Evolutionary conservation across 495 filamentous ascomycete genomes (phyloP).

Genomic region (Aspergillus panamensis): DNA sequence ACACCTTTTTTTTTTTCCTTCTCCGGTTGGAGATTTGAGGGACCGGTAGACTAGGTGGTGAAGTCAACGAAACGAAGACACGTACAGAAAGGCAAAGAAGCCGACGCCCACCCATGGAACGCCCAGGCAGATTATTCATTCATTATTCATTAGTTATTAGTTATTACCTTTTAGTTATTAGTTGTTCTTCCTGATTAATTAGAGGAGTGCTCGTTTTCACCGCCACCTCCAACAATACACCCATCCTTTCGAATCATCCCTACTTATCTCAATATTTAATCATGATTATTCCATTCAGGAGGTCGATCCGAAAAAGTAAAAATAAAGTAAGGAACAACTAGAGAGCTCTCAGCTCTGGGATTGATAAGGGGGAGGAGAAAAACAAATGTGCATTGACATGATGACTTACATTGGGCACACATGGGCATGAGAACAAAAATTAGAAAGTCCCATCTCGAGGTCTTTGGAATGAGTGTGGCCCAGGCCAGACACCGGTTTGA

Average conservation of each 20-base stretch:
- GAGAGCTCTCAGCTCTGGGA: neutral
- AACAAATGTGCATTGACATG: slow-evolving; percentile 14
- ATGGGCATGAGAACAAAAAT: neutral
- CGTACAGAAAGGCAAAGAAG: slow-evolving; percentile 5
- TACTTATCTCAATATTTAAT: too few species aligned
- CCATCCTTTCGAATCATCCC: neutral
- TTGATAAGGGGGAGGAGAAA: slow-evolving; percentile 5
- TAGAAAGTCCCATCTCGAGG: neutral
- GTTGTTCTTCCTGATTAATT: too few species aligned
- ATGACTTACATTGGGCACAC: slow-evolving; percentile 10
- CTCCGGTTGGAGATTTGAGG: neutral
- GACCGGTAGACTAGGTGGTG: slow-evolving; percentile 23
- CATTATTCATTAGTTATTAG: too few species aligned
- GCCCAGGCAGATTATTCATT: neutral
- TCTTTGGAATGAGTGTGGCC: slow-evolving; percentile 5
- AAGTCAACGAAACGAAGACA: slow-evolving; percentile 22
- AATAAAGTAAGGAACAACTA: slow-evolving; percentile 1
- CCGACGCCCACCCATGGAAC: slow-evolving; percentile 3
- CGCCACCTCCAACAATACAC: slow-evolving; percentile 6
- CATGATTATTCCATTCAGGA: neutral
- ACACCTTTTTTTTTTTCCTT: neutral
- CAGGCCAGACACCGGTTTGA: neutral
- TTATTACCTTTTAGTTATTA: too few species aligned
- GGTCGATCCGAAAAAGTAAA: neutral
- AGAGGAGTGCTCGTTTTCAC: neutral